These are phyloP conservation scores for Fonsecaea monophora DNA, from an alignment of 2,329 filamentous ascomycete species.

Conservation along the genomic window DNA sequence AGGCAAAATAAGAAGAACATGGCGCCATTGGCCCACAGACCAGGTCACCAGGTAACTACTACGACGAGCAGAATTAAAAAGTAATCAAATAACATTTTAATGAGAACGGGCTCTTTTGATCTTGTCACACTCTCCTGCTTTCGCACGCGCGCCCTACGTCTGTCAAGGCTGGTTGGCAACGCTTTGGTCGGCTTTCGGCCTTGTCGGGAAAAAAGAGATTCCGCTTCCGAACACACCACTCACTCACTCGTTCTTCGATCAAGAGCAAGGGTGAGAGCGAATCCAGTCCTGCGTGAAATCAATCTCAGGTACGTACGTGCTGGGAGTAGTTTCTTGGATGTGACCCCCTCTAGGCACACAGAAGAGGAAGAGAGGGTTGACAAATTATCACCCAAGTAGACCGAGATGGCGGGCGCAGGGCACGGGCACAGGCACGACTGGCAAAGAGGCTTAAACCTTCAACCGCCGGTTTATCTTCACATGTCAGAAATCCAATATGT, in stretches of 20 bases:
- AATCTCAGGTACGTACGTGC: too few relatives aligned
- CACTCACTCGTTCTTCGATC: too few relatives aligned
- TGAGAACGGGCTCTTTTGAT: not conserved
- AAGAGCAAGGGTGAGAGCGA: too few relatives aligned
- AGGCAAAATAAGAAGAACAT: not conserved
- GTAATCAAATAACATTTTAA: not conserved
- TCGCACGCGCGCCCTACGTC: not conserved
- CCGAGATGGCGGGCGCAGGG: too few relatives aligned
- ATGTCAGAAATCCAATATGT: not conserved
- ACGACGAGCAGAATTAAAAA: not conserved
- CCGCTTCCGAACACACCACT: not conserved
- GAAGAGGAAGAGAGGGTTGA: too few relatives aligned
- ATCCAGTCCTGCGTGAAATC: too few relatives aligned
- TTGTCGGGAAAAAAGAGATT: slow-evolving; percentile 11
- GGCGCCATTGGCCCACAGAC: not conserved
- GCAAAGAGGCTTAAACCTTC: not conserved
- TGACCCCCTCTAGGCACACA: too few relatives aligned
- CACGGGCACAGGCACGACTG: too few relatives aligned
- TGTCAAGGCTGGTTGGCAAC: not conserved
- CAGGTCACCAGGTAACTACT: not conserved
- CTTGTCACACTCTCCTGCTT: not conserved
- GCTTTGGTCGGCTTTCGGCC: too few relatives aligned
- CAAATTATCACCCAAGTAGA: too few relatives aligned
- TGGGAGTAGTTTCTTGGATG: too few relatives aligned
- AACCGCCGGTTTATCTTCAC: not conserved